Conservation (phyloP, 768 basidiomycete species). For the Panellus pusillus region DNA sequence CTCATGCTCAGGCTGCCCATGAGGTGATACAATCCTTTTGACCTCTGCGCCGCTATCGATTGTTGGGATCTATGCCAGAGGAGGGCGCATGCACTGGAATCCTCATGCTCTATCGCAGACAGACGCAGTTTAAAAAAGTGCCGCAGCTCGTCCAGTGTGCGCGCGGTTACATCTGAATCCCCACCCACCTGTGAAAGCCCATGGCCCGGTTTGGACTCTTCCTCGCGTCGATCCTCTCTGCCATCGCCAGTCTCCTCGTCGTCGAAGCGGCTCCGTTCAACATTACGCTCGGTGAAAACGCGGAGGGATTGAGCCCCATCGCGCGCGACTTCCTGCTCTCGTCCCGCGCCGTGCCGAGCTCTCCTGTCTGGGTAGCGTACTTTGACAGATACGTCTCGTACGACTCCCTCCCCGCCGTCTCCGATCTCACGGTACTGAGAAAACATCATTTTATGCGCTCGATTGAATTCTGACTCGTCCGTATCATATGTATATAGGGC, state of each 20-base stretch:
- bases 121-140: no score
- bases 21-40: no score
- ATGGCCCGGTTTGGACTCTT: slow-evolving; percentile 16
- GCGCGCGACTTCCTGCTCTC: slow-evolving; percentile 15
- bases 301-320: slow-evolving; percentile 9
- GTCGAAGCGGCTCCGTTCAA: slow-evolving; percentile 7
- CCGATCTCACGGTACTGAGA: not conserved
- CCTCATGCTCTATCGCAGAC: no score
- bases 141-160: no score
- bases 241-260: slow-evolving; percentile 2
- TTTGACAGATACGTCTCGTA: slow-evolving; percentile 18
- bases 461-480: not conserved
- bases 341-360: slow-evolving; percentile 9
- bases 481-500: slow-evolving; percentile 8
- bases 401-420: slow-evolving; percentile 5
- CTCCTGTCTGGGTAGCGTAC: slow-evolving; percentile 15
- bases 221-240: slow-evolving; percentile 16
- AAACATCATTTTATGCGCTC: no score
- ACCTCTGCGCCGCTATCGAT: no score
- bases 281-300: slow-evolving; percentile 7
- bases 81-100: no score
- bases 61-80: no score
- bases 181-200: no score
- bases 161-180: no score
- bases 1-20: no score